phyloP scores from a whole-genome alignment of 805 yeast species.

The Ogataea naganishii region DNA sequence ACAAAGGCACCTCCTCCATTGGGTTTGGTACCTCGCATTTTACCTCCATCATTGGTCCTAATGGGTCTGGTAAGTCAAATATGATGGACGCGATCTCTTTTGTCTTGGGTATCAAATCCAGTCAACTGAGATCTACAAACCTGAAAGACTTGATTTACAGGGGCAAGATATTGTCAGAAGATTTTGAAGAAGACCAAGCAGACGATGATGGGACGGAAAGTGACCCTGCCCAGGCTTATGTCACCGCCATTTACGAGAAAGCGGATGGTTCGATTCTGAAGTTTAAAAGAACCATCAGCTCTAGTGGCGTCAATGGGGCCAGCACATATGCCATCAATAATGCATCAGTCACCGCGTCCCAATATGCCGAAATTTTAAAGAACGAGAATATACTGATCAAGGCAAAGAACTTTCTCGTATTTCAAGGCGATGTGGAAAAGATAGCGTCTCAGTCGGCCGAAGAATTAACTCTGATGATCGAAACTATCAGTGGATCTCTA shows the following conservation, averaged over 20 bases:
- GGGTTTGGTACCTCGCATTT: constrained; percentile 81
- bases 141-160: constrained; percentile 75
- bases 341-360: constrained; percentile 47
- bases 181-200: constrained; percentile 16
- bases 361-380: constrained; percentile 60
- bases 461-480: constrained; percentile 68
- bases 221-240: constrained; percentile 56
- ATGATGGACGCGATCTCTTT: constrained; percentile 94
- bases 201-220: constrained; percentile 13
- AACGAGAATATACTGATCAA: constrained; percentile 76
- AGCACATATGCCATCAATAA: constrained; percentile 65
- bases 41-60: constrained; percentile 95
- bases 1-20: constrained; percentile 63
- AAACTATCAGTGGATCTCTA: constrained; percentile 74
- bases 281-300: constrained; percentile 53
- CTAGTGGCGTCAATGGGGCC: constrained; percentile 48
- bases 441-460: constrained; percentile 80
- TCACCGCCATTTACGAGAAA: constrained; percentile 67
- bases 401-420: constrained; percentile 86
- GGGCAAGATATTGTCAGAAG: constrained; percentile 37
- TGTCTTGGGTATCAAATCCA: constrained; percentile 76
- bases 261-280: constrained; percentile 48
- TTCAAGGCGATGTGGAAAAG: constrained; percentile 95
- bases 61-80: constrained; percentile 96
- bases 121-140: constrained; percentile 65